A percentile compares a stretch with the other conserved stretches of the same genome.
Evolutionary conservation across 78 protist species (phyloP).

Genomic region (Dictyostelium intermedium): DNA sequence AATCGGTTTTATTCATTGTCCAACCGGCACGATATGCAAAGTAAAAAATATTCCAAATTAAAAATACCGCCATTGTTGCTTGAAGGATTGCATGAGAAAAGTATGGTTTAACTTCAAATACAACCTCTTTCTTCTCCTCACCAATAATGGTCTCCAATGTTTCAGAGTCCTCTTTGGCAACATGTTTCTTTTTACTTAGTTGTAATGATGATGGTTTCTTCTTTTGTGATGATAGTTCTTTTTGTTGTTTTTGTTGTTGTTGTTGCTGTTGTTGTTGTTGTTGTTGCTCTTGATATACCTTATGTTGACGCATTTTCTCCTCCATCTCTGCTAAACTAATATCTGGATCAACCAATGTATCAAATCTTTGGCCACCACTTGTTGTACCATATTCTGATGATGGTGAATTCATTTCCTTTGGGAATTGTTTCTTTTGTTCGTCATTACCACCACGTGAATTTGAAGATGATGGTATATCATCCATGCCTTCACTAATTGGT

Average conservation of each 20-base stretch:
- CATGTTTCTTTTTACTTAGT: conserved; percentile 6
- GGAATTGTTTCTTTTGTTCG: not conserved
- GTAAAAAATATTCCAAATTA: conserved; percentile 68
- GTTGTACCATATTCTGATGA: not conserved
- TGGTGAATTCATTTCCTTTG: not conserved
- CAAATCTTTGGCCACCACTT: not conserved
- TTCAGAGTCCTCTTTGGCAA: conserved; percentile 20
- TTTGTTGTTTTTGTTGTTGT: not conserved
- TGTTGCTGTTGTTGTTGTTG: not conserved
- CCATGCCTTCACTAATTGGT: conserved; percentile 12
- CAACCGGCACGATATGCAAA: conserved; percentile 79
- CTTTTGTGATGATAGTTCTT: not conserved
- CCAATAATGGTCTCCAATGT: conserved; percentile 66
- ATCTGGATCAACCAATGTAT: conserved; percentile 62
- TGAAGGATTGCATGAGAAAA: conserved; percentile 59
- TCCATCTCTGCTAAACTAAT: conserved; percentile 50
- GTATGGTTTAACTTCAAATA: conserved; percentile 76
- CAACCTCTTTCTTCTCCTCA: conserved; percentile 61
- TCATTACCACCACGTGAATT: not conserved
- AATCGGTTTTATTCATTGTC: conserved; percentile 59
- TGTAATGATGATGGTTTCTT: conserved; percentile 44
- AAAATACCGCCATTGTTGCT: conserved; percentile 74
- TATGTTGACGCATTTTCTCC: conserved; percentile 69
- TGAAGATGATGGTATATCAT: not conserved
- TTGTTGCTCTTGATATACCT: conserved; percentile 12